Base-by-base conservation (phyloP, 768 basidiomycete species). In the Scleroderma bovista region DNA sequence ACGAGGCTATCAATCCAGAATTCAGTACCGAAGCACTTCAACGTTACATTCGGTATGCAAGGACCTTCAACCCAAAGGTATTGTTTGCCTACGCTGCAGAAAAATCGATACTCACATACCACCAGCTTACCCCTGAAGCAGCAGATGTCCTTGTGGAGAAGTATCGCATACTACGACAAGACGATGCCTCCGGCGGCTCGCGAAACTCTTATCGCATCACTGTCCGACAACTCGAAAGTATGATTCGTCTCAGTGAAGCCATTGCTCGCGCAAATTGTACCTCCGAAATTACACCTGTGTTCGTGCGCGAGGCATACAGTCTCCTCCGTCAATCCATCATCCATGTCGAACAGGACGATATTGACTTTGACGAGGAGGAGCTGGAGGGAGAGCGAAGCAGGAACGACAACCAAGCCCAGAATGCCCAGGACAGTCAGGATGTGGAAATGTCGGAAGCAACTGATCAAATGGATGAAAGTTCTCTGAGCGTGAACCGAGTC, bases 11-110 rank as follows among this genome's bases (percentile, higher is more conserved):
- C 58, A 79, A 87, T 55, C 96, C 96, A 0, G 95, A 99, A 63
- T 99, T 96, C 66, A 93, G 88, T 60, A 99, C 96, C 1, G 95
- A 97, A 69, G 88, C 94, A 1, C 65, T 99, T 52, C 96, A 99
- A 66, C 72, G 96, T 54, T 99, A 98, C 70, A 98, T 99, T 59
- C 82, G 94, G 24, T 99, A 93, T 67, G 95, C 95, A 0, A 73
- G 96, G 60, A 99, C 96, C 3, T 99, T 98, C 73, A 95, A 86
- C 62, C 96, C 96, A 3, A 99, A 97, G 78, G 95, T 90, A 51
- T 53, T 73, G 42, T 37, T 39, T 12, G 6, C 10, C 2, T 0
- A 8, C 9, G 15, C n/a, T 16, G 15, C 26, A 16, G 45, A 12
- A n/a, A 12, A 10, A 6, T 6, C 3, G 6, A 1, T 52, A 13